A percentile compares a stretch with the other conserved stretches of the same genome.
Evolutionary conservation across 345 rosid species (phyloP).

Genomic region (Eucalyptus sp.): DNA sequence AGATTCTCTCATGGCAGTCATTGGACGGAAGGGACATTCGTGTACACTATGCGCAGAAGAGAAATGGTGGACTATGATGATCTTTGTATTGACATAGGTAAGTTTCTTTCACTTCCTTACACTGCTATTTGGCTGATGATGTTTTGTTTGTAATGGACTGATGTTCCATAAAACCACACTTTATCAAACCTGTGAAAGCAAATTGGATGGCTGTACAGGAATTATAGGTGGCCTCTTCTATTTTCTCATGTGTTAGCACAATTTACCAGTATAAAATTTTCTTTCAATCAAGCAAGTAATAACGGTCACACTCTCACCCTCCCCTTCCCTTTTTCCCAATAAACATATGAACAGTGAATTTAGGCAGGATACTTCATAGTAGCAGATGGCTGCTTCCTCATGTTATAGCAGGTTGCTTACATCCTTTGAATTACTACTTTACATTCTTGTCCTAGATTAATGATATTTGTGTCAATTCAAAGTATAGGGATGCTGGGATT

Average conservation of each 20-base stretch:
- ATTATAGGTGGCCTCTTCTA: background rate
- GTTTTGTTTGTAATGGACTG: background rate
- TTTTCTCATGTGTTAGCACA: background rate
- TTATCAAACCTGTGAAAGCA: background rate
- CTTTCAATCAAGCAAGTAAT: background rate
- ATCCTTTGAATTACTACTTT: background rate
- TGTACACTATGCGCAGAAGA: conserved; percentile 35
- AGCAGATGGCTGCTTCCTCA: background rate
- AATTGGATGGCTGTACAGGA: background rate
- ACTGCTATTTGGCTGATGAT: background rate
- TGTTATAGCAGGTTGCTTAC: background rate
- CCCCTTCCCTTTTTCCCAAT: background rate
- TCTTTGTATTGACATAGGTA: background rate
- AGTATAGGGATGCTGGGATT: background rate
- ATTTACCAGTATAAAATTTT: background rate
- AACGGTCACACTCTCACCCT: rapidly evolving
- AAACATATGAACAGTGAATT: background rate
- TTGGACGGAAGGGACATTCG: conserved; percentile 63
- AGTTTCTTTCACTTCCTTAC: background rate
- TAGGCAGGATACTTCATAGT: background rate
- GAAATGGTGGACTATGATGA: background rate
- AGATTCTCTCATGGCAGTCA: conserved; percentile 12
- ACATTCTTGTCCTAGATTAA: background rate
- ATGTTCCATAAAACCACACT: background rate
- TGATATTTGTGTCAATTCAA: background rate